Conservation (phyloP, 352 stramenopile species). For the Pythium sp. region DNA sequence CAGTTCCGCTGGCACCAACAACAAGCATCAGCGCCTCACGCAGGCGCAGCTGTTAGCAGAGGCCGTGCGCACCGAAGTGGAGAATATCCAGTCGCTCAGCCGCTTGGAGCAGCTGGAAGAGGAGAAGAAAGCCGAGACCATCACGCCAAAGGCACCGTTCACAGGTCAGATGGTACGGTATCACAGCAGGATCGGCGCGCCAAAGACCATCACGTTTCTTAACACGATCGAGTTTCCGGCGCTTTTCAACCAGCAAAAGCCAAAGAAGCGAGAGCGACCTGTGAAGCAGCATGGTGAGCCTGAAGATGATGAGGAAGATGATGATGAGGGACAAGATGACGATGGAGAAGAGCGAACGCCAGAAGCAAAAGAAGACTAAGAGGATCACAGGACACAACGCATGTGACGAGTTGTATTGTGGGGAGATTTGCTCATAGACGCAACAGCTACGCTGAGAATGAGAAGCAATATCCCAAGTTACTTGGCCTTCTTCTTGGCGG, state of each 20-base stretch:
- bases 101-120: conserved; percentile 78
- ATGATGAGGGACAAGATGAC: conserved; percentile 19
- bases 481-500: conserved; percentile 70
- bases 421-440: background rate
- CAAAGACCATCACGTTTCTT: conserved; percentile 83
- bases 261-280: conserved; percentile 50
- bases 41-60: conserved; percentile 69
- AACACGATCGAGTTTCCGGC: conserved; percentile 61
- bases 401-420: background rate
- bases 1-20: conserved; percentile 3
- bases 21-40: conserved; percentile 38
- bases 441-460: background rate
- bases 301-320: conserved; percentile 28
- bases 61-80: conserved; percentile 73
- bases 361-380: conserved; percentile 5
- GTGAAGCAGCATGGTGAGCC: conserved; percentile 30
- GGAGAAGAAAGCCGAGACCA: conserved; percentile 72
- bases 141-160: conserved; percentile 65
- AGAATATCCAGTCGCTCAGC: conserved; percentile 78
- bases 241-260: conserved; percentile 64
- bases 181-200: conserved; percentile 53
- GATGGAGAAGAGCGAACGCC: background rate
- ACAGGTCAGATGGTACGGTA: conserved; percentile 69
- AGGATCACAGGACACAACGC: background rate
- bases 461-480: conserved; percentile 22